phyloP scores from a whole-genome alignment of 805 yeast species.

The Barnettozyma salicaria region DNA sequence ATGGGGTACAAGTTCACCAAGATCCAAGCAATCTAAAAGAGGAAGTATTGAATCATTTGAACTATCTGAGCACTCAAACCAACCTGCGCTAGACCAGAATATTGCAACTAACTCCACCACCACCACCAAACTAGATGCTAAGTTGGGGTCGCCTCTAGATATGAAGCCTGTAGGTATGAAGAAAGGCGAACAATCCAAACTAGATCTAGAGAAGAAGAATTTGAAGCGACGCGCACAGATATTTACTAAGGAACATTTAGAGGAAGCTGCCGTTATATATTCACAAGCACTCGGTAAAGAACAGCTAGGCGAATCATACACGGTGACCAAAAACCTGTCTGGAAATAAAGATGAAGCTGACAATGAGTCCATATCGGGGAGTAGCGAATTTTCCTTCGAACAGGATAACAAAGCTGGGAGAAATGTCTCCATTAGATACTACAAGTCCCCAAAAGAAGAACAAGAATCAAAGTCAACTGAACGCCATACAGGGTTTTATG shows the following conservation, averaged over 20 bases:
- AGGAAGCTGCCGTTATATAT: slow-evolving; percentile 6
- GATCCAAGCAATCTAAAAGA: slow-evolving; percentile 2
- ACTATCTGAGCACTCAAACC: no score
- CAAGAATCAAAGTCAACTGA: slow-evolving; percentile 10
- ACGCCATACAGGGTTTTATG: slow-evolving; percentile 30
- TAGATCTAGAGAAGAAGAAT: slow-evolving; percentile 13
- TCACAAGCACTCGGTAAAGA: no score
- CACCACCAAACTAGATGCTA: no score
- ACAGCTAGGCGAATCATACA: neutral
- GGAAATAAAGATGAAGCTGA: neutral
- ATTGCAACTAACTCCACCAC: no score
- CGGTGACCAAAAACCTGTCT: no score
- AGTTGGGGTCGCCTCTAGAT: neutral
- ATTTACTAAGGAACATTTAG: slow-evolving; percentile 15
- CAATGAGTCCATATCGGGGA: slow-evolving; percentile 8
- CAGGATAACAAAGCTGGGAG: slow-evolving; percentile 41
- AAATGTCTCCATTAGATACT: slow-evolving; percentile 48
- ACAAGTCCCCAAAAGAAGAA: slow-evolving; percentile 30
- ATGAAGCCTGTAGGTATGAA: neutral
- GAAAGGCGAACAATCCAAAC: neutral
- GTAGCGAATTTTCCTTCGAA: slow-evolving; percentile 45
- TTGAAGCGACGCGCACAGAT: slow-evolving; percentile 24
- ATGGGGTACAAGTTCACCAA: slow-evolving; percentile 33
- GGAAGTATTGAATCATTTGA: slow-evolving; percentile 5
- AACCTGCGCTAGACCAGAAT: no score